Evolutionary conservation across 2,329 filamentous ascomycete species (phyloP).

Genomic region (Thermoascus crustaceus): DNA sequence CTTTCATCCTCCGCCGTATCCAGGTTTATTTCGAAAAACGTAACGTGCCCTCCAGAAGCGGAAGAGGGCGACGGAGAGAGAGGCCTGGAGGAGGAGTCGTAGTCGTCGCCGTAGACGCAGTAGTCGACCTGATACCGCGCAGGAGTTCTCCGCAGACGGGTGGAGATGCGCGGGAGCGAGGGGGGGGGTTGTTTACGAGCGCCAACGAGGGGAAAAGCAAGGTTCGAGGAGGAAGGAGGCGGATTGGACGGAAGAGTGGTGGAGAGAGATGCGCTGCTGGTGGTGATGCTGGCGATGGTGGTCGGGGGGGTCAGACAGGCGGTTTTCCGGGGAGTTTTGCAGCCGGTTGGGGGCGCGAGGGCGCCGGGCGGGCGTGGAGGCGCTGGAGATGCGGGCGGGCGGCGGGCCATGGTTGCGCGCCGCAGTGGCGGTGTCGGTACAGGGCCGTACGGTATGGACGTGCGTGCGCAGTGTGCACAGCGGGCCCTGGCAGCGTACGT

Average conservation of each 20-base stretch:
- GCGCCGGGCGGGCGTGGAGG: background rate
- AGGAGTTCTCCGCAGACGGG: constrained; percentile 5
- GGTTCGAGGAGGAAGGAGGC: background rate
- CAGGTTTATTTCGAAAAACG: constrained; percentile 23
- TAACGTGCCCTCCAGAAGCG: constrained; percentile 19
- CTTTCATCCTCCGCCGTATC: constrained; percentile 33
- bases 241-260: constrained; percentile 2
- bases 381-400: background rate
- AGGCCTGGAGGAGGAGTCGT: constrained; percentile 5
- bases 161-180: constrained; percentile 5
- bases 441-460: no score
- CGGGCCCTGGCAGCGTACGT: no score
- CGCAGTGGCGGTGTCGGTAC: no score
- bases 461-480: no score
- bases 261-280: background rate
- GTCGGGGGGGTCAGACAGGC: no score
- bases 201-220: background rate
- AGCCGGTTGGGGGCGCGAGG: background rate
- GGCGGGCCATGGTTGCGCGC: background rate
- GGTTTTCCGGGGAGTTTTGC: constrained; percentile 1
- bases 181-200: constrained; percentile 2
- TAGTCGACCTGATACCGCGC: constrained; percentile 1
- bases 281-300: constrained; percentile 3
- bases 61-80: constrained; percentile 18
- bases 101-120: constrained; percentile 1